Evolutionary conservation across 306 rosid genomes (phyloP).

Genomic region (Quillaja saponaria): DNA sequence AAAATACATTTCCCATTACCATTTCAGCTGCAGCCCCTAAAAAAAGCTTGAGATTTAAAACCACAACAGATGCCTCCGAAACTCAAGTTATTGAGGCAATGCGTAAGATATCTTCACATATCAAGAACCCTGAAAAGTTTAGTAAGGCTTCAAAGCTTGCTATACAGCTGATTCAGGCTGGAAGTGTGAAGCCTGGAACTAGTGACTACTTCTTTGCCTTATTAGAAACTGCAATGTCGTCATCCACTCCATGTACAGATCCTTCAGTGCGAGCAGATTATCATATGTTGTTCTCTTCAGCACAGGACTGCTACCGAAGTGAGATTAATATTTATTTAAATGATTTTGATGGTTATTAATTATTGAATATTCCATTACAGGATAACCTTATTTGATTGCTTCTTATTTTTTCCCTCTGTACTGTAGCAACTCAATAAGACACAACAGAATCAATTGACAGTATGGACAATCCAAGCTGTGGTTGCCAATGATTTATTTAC

Average conservation of each 20-base stretch:
- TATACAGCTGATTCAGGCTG: slow-evolving; percentile 80
- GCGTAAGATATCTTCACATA: slow-evolving; percentile 89
- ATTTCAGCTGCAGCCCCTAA: slow-evolving; percentile 57
- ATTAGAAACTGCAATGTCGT: slow-evolving; percentile 81
- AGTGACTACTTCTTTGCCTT: slow-evolving; percentile 62
- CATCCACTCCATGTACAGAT: slow-evolving; percentile 65
- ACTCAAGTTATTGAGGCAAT: slow-evolving; percentile 81
- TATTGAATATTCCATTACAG: background rate
- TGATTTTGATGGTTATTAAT: background rate
- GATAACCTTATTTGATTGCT: too few relatives aligned
- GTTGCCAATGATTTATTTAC: slow-evolving; percentile 78
- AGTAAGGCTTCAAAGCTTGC: slow-evolving; percentile 92
- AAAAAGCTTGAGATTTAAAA: slow-evolving; percentile 80
- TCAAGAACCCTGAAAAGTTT: slow-evolving; percentile 75
- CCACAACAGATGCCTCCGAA: slow-evolving; percentile 84
- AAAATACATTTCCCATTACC: slow-evolving; percentile 23
- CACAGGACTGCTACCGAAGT: slow-evolving; percentile 67
- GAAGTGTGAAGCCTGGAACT: slow-evolving; percentile 82
- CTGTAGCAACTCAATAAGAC: slow-evolving; percentile 67
- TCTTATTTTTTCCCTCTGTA: background rate
- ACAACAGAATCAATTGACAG: slow-evolving; percentile 70
- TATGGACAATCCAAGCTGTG: slow-evolving; percentile 69
- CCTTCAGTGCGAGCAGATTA: slow-evolving; percentile 73
- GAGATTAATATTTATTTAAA: slow-evolving; percentile 24
- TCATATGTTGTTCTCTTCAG: slow-evolving; percentile 69